Conservation (phyloP, 31 red algal genomes). For the Odonthalia washingtoniensis region DNA sequence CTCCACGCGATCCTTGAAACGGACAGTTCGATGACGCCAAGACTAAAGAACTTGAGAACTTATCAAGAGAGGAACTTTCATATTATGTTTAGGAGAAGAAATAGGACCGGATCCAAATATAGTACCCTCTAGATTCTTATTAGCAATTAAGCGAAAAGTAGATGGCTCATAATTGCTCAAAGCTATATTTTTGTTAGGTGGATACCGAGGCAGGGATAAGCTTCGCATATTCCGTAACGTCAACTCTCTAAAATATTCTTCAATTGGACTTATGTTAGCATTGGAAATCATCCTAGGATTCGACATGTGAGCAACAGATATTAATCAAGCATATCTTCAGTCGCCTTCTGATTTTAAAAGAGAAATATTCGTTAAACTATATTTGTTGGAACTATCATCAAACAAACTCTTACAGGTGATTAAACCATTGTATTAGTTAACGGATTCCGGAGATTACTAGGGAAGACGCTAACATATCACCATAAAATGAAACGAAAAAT, state of each 20-base stretch:
- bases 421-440: constrained; percentile 25
- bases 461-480: constrained; percentile 13
- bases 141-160: background rate
- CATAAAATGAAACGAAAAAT: constrained; percentile 4
- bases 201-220: constrained; percentile 33
- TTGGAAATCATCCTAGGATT: constrained; percentile 30
- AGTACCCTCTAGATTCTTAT: constrained; percentile 4
- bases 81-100: background rate
- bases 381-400: background rate
- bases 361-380: constrained; percentile 24
- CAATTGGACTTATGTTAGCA: constrained; percentile 28
- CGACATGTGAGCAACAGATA: constrained; percentile 36
- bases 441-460: constrained; percentile 63
- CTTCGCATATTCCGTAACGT: constrained; percentile 29
- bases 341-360: background rate
- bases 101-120: background rate
- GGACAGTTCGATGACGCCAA: constrained; percentile 31
- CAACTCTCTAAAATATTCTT: constrained; percentile 16
- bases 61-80: constrained; percentile 27
- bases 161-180: background rate
- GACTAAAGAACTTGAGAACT: too few relatives aligned
- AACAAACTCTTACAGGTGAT: constrained; percentile 48
- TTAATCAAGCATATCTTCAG: constrained; percentile 56
- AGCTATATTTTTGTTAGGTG: constrained; percentile 39
- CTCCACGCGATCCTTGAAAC: constrained; percentile 24